Base-by-base conservation (phyloP, 495 filamentous ascomycete genomes). In the Hapsidospora chrysogenum region DNA sequence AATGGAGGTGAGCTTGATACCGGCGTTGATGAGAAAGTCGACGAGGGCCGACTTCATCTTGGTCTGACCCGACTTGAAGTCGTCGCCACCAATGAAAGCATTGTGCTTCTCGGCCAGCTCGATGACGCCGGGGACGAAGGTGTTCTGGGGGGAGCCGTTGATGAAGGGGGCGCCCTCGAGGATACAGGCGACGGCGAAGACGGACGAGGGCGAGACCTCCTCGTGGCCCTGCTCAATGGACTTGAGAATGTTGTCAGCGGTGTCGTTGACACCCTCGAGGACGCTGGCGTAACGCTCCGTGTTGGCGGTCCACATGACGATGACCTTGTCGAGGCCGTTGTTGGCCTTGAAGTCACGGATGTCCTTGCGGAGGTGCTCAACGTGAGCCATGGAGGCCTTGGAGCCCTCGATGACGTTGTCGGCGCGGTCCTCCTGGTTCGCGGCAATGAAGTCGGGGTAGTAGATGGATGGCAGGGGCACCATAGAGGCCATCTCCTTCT, bases 11-110 rank as follows among this genome's bases (percentile, higher is more conserved):
- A 97, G 77, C 70, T 93, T 94, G 70, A 97, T 94, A 54, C 89
- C 89, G 37, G 89, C 92, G 56, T 76, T 94, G 76, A 97, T 89
- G 48, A 97, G 60, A 69, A 97, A 97, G 63, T 97, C 89, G 13
- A 96, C 92, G 13, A 97, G 74, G 14, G 92, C 92, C 26, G 85
- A 94, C 61, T 97, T 97, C 89, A 97, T 97, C 76, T 97, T 97
- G 49, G 89, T 97, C 70, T 97, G 89, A 41, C 89, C 89, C 35
- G 89, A 96, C 72, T 97, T 97, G 76, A 97, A 97, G 64, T 97
- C 89, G 56, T 97, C 89, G 46, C 89, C 89, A 28, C 87, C 92
- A 47, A 97, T 85, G 68, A 95, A 97, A 20, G 92, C 73, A 38
- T 67, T 63, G 56, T 82, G 72, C 61, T 78, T 64, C 66, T 92